Conservation (phyloP, 441 rosid species). For the Erodium texanum region DNA sequence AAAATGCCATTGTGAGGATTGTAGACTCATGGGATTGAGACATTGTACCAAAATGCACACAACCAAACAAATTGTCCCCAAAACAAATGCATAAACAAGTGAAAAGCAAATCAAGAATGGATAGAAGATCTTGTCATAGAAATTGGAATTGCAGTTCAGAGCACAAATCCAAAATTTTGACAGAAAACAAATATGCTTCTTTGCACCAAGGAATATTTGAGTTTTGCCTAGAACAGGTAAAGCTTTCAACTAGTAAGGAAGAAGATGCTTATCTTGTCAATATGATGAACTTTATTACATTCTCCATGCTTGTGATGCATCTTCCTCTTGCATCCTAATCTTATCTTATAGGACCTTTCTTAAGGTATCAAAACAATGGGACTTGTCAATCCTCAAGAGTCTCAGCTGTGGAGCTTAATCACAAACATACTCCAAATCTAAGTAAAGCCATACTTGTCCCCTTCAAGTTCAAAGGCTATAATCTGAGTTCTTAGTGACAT, state of each 20-base stretch:
- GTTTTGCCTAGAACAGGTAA: constrained; percentile 7
- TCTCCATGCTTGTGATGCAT: constrained; percentile 13
- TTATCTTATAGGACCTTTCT: constrained; percentile 19
- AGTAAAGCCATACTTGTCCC: too few species aligned
- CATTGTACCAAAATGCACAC: background rate
- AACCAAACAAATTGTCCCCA: background rate
- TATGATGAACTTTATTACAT: constrained; percentile 22
- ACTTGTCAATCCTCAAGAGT: background rate
- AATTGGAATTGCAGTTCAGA: background rate
- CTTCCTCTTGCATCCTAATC: constrained; percentile 15
- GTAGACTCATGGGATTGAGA: background rate
- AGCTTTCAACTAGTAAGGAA: constrained; percentile 19
- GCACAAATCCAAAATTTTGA: background rate
- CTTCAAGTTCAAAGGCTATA: too few species aligned
- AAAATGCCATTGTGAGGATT: background rate
- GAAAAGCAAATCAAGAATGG: background rate
- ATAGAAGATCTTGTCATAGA: background rate
- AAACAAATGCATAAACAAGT: background rate
- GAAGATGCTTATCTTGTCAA: constrained; percentile 25
- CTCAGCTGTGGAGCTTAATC: constrained; percentile 8
- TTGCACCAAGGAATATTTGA: constrained; percentile 8
- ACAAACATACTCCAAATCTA: constrained; percentile 1
- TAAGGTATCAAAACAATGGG: constrained; percentile 19
- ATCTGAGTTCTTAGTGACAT: constrained; percentile 27
- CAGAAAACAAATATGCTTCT: constrained; percentile 9